Base-by-base conservation (phyloP, 768 basidiomycete species). In the Lactarius akahatsu region DNA sequence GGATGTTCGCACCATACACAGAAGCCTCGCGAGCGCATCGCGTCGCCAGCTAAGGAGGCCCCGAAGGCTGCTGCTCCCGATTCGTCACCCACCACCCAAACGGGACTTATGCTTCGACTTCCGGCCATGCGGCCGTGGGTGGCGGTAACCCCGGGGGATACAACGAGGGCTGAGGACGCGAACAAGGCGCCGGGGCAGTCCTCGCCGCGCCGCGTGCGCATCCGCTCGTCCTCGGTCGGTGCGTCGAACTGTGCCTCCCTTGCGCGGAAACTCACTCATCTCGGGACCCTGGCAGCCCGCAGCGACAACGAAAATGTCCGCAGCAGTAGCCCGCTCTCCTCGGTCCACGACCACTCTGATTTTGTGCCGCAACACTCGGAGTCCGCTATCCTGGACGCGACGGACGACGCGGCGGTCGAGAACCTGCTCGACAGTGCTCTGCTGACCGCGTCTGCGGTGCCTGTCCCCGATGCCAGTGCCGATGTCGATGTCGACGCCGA, bases 401-500 rank as follows among this genome's bases (percentile, higher is more conserved):
- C 57, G 50, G 66, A 67, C 36, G 66, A 67, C 4, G 66, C 62
- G 20, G 66, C 62, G n/a, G 66, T 67, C 62, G 66, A 67, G 62
- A 67, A 63, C 43, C n/a, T 67, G 43, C 52, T 67, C 20, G 63
- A 56, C 16, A 67, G 16, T 8, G 20, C 47, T 13, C 11, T 52
- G 3, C 11, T 47, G 20, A 8, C 34, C 34, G 15, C 28, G 9
- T 67, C 66, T 32, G 38, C 15, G 28, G 40, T 50, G 4, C 45
- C 38, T 6, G 41, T 26, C 8, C 8, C 20, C 4, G 9, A 15
- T 13, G 11, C 4, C 47, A 13, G 1, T 13, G 20, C 20, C 4
- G 9, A 15, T 13, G 11, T 3, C 47, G 23, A 3, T 13, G 20
- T 5, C 8, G 47, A 23, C 0, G 47, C 11, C 2, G 47, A 50